Conservation (phyloP, 129 eudicot species). For the Flaveria trinervia region DNA sequence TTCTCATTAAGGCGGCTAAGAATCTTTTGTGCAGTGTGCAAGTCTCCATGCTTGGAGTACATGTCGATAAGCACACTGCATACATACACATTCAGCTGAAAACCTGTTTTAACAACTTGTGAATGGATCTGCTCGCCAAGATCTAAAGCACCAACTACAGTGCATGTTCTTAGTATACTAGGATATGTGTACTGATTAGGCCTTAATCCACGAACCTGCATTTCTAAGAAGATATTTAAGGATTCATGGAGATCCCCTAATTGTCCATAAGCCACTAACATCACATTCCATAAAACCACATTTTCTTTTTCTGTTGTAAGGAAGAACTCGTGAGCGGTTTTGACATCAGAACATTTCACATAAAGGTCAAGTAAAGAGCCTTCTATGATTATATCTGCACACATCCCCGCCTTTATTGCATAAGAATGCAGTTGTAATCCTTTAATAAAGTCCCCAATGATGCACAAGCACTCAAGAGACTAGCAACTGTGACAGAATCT, state of each 20-base stretch:
- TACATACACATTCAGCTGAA: slow-evolving; percentile 80
- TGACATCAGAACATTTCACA: slow-evolving; percentile 82
- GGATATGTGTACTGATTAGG: slow-evolving; percentile 97
- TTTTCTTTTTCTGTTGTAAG: slow-evolving; percentile 64
- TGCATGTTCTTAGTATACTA: slow-evolving; percentile 87
- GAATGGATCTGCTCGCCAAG: slow-evolving; percentile 87
- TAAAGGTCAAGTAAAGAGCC: slow-evolving; percentile 95
- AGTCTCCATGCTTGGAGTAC: slow-evolving; percentile 86
- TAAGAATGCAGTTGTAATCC: slow-evolving; percentile 83
- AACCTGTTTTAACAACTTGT: slow-evolving; percentile 81
- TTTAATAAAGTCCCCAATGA: slow-evolving; percentile 56
- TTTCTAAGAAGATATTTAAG: slow-evolving; percentile 43
- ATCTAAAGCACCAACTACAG: slow-evolving; percentile 68
- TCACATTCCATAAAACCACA: slow-evolving; percentile 92
- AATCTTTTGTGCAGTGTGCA: slow-evolving; percentile 68
- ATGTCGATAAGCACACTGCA: slow-evolving; percentile 93
- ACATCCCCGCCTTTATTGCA: slow-evolving; percentile 82
- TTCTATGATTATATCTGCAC: slow-evolving; percentile 79
- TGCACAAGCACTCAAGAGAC: slow-evolving; percentile 82
- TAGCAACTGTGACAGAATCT: slow-evolving; percentile 81
- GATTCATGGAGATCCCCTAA: slow-evolving; percentile 71
- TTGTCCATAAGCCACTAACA: slow-evolving; percentile 95
- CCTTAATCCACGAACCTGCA: slow-evolving; percentile 65
- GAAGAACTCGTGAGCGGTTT: slow-evolving; percentile 69
- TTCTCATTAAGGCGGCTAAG: slow-evolving; percentile 64